Percentiles rank a stretch among this genome's conserved stretches.
Evolutionary conservation across 2,329 filamentous ascomycete species (phyloP).

Genomic region (Cryphonectria radicalis): DNA sequence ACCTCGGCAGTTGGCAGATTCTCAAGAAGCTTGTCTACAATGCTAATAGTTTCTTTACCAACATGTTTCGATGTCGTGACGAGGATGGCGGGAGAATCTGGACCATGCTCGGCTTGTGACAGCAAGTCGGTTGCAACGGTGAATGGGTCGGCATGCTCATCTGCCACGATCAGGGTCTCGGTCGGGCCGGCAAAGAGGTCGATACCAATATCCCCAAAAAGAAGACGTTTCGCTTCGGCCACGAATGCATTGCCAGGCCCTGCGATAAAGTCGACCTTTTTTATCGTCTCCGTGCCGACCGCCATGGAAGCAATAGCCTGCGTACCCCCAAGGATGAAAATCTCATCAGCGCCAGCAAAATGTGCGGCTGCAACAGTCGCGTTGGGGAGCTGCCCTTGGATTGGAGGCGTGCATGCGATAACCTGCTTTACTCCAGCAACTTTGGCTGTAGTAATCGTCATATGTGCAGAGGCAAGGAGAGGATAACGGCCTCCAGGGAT

Average conservation of each 20-base stretch:
- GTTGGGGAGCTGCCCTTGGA: conserved; percentile 50
- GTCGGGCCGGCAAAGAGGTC: conserved; percentile 59
- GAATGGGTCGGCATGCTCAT: conserved; percentile 50
- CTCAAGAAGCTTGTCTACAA: conserved; percentile 44
- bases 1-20: conserved; percentile 48
- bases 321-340: conserved; percentile 55
- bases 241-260: conserved; percentile 60
- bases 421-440: conserved; percentile 56
- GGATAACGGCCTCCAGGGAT: conserved; percentile 58
- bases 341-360: conserved; percentile 54
- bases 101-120: conserved; percentile 56
- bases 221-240: conserved; percentile 56
- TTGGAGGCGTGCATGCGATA: conserved; percentile 56
- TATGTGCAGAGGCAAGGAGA: conserved; percentile 57
- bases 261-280: conserved; percentile 56
- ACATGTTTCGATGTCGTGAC: conserved; percentile 51
- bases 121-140: conserved; percentile 51
- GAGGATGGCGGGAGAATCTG: conserved; percentile 54
- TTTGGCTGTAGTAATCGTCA: conserved; percentile 60
- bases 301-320: conserved; percentile 59
- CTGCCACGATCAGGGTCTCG: conserved; percentile 55
- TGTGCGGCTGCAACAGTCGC: conserved; percentile 56
- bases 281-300: conserved; percentile 51
- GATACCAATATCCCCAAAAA: conserved; percentile 59
- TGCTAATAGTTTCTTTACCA: conserved; percentile 43